These are phyloP conservation scores for Leucogyrophana mollusca DNA, from an alignment of 768 basidiomycete species.

Conservation along the genomic window DNA sequence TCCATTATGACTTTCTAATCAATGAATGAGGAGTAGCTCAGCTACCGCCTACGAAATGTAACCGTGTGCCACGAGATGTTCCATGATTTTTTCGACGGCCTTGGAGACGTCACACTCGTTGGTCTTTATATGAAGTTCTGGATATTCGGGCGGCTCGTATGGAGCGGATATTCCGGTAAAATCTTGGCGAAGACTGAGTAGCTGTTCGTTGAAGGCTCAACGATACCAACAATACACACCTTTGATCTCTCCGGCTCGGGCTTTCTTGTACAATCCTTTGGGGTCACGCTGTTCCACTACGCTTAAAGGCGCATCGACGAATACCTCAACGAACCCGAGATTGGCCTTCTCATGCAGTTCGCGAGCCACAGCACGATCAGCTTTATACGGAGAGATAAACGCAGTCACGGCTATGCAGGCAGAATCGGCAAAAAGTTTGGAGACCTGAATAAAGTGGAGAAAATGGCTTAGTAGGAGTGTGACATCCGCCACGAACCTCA, in stretches of 20 bases:
- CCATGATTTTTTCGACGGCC: constrained; percentile 74
- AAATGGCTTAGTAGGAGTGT: constrained; percentile 9
- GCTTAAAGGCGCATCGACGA: constrained; percentile 85
- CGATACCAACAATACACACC: constrained; percentile 47
- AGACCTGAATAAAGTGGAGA: constrained; percentile 56
- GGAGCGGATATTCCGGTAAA: constrained; percentile 98
- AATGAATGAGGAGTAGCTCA: background rate
- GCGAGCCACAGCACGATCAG: constrained; percentile 82
- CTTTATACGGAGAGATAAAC: constrained; percentile 97
- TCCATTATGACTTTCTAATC: constrained; percentile 4
- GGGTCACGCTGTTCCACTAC: constrained; percentile 93
- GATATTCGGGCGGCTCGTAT: constrained; percentile 82
- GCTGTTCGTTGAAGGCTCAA: background rate
- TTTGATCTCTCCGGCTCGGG: constrained; percentile 93
- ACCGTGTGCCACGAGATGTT: constrained; percentile 71
- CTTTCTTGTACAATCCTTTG: constrained; percentile 97
- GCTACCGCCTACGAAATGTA: constrained; percentile 41
- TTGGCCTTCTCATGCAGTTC: constrained; percentile 71
- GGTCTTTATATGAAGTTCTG: constrained; percentile 93
- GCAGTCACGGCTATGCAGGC: constrained; percentile 87
- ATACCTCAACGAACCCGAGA: constrained; percentile 91
- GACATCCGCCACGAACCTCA: constrained; percentile 8
- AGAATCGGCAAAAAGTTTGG: constrained; percentile 90
- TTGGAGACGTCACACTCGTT: constrained; percentile 74
- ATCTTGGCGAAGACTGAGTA: constrained; percentile 48